phyloP scores from a whole-genome alignment of 202 grass and related monocot genomes.

The Panicum hallii region DNA sequence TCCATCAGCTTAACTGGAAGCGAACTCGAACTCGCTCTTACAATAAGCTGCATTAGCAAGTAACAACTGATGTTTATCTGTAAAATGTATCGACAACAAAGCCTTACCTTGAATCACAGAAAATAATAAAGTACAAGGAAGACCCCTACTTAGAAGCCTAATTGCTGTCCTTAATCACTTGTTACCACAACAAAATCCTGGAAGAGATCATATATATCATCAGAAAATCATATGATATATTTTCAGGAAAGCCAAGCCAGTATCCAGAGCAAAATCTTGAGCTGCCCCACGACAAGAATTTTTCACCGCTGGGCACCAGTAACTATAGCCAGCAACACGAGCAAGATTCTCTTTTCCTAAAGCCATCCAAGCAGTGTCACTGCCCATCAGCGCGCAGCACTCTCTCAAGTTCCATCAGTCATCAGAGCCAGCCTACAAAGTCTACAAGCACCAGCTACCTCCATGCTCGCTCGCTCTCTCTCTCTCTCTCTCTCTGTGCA shows the following conservation, averaged over 20 bases:
- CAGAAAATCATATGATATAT: neutral
- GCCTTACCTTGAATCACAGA: neutral
- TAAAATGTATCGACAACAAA: neutral
- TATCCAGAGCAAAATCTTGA: slow-evolving; percentile 35
- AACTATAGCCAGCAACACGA: slow-evolving; percentile 38
- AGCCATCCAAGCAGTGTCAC: slow-evolving; percentile 41
- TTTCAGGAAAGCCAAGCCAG: neutral
- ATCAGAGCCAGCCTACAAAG: slow-evolving; percentile 41
- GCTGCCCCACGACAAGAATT: slow-evolving; percentile 25
- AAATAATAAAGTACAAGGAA: slow-evolving; percentile 5
- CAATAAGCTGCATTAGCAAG: neutral
- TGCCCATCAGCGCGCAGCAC: slow-evolving; percentile 35
- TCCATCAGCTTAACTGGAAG: neutral
- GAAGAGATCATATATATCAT: slow-evolving; percentile 5
- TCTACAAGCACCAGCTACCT: slow-evolving; percentile 40
- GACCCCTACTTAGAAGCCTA: neutral
- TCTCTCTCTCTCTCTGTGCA: neutral
- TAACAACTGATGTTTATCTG: neutral
- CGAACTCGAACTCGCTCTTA: neutral
- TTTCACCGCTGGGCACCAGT: slow-evolving; percentile 34
- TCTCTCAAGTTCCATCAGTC: slow-evolving; percentile 64
- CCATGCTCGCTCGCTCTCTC: slow-evolving; percentile 9
- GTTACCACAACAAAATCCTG: slow-evolving; percentile 1
- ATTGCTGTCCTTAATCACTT: neutral
- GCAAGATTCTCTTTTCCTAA: slow-evolving; percentile 60